Conservation (phyloP, 2,329 filamentous ascomycete genomes). For the Aureobasidium sp. region DNA sequence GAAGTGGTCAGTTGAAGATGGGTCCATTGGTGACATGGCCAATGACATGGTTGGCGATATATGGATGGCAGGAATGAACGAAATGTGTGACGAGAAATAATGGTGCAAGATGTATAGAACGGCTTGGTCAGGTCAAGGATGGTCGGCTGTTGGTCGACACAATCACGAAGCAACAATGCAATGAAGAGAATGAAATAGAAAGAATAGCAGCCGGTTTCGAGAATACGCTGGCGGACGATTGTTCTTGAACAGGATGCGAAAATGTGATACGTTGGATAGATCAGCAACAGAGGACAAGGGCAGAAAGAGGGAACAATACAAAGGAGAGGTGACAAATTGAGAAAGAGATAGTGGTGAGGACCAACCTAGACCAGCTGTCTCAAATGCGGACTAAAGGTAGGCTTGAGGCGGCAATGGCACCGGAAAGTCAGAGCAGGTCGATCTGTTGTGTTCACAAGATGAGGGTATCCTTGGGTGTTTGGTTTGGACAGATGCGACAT, state of each 20-base stretch:
- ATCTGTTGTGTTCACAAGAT: too few species aligned
- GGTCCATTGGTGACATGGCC: not conserved
- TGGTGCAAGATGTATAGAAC: not conserved
- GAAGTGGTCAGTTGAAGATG: not conserved
- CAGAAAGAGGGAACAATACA: constrained; percentile 3
- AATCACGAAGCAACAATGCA: not conserved
- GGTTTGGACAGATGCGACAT: not conserved
- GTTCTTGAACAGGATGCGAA: not conserved
- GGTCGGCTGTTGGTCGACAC: not conserved
- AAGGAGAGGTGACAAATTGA: constrained; percentile 2
- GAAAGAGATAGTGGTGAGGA: not conserved
- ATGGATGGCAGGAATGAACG: not conserved
- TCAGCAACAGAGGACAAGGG: not conserved
- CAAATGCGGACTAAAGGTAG: not conserved
- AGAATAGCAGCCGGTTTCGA: not conserved
- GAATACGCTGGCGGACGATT: not conserved
- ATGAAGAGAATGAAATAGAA: not conserved
- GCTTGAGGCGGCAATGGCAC: not conserved
- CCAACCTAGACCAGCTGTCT: not conserved
- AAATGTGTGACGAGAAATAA: not conserved
- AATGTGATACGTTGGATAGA: not conserved
- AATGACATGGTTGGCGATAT: not conserved
- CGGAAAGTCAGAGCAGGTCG: not conserved
- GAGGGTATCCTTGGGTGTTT: too few species aligned
- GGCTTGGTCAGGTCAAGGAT: not conserved